Conservation (phyloP, 768 basidiomycete species). For the Leccinum longicurvipes region DNA sequence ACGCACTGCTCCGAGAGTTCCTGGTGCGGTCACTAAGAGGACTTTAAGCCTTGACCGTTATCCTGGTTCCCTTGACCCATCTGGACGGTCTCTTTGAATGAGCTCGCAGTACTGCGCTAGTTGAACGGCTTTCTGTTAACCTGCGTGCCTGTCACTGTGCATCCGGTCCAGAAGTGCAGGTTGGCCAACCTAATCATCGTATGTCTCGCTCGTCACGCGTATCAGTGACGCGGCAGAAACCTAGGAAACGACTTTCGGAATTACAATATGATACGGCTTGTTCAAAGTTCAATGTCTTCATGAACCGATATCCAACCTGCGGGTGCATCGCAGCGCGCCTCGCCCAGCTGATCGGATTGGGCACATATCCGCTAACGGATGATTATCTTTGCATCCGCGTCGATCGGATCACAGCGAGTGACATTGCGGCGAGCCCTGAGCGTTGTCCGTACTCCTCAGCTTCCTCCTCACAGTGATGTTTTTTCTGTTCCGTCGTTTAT, state of each 20-base stretch:
- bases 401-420: neutral
- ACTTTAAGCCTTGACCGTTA: neutral
- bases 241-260: neutral
- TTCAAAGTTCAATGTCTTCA: neutral
- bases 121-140: neutral
- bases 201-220: neutral
- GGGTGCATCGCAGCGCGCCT: neutral
- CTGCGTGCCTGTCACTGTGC: neutral
- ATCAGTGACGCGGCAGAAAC: neutral
- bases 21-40: slow-evolving; percentile 2
- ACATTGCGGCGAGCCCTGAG: neutral
- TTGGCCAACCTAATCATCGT: neutral
- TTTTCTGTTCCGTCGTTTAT: neutral
- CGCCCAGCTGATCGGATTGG: neutral
- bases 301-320: neutral
- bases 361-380: neutral
- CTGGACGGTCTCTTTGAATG: slow-evolving; percentile 1
- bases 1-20: neutral
- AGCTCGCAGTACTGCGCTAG: neutral
- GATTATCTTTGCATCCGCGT: neutral
- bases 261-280: neutral
- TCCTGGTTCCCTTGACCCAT: neutral
- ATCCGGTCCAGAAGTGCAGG: neutral
- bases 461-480: neutral
- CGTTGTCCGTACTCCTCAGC: neutral